Evolutionary conservation across 305 asterid species (phyloP).

Genomic region (Fraxinus albicans): DNA sequence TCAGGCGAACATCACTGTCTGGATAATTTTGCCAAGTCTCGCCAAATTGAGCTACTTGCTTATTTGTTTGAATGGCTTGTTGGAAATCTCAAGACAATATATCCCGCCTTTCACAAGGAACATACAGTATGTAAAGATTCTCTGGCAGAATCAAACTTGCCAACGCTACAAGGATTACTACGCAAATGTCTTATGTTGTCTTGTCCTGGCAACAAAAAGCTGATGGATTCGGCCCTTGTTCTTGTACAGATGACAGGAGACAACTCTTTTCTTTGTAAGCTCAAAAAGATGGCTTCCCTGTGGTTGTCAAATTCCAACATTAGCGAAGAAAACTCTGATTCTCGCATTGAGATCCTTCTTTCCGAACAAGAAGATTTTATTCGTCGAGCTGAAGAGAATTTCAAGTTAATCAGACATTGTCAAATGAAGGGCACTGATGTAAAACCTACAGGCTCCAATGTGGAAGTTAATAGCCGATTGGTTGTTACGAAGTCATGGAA

Average conservation of each 20-base stretch:
- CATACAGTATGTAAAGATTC: slow-evolving; percentile 39
- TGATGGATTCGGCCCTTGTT: slow-evolving; percentile 42
- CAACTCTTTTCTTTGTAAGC: slow-evolving; percentile 50
- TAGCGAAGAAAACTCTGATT: slow-evolving; percentile 21
- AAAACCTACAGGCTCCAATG: slow-evolving; percentile 15
- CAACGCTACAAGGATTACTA: slow-evolving; percentile 44
- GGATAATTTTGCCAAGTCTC: slow-evolving; percentile 28
- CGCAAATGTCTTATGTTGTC: slow-evolving; percentile 61
- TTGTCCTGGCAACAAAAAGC: slow-evolving; percentile 43
- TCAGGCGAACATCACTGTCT: slow-evolving; percentile 43
- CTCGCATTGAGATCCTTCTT: slow-evolving; percentile 30
- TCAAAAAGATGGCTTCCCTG: slow-evolving; percentile 50
- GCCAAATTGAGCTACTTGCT: slow-evolving; percentile 37
- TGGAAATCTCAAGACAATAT: slow-evolving; percentile 38
- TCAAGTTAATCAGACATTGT: slow-evolving; percentile 37
- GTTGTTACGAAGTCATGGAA: slow-evolving; percentile 61
- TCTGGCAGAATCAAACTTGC: slow-evolving; percentile 28
- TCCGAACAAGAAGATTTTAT: slow-evolving; percentile 49
- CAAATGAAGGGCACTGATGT: slow-evolving; percentile 26
- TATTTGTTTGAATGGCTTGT: slow-evolving; percentile 57
- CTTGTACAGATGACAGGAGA: slow-evolving; percentile 57
- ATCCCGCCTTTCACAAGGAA: slow-evolving; percentile 28
- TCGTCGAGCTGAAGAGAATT: slow-evolving; percentile 49
- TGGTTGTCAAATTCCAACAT: slow-evolving; percentile 22
- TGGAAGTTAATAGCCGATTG: slow-evolving; percentile 45